Conservation (phyloP, 2,329 filamentous ascomycete genomes). For the Ceratocystis colombiana region DNA sequence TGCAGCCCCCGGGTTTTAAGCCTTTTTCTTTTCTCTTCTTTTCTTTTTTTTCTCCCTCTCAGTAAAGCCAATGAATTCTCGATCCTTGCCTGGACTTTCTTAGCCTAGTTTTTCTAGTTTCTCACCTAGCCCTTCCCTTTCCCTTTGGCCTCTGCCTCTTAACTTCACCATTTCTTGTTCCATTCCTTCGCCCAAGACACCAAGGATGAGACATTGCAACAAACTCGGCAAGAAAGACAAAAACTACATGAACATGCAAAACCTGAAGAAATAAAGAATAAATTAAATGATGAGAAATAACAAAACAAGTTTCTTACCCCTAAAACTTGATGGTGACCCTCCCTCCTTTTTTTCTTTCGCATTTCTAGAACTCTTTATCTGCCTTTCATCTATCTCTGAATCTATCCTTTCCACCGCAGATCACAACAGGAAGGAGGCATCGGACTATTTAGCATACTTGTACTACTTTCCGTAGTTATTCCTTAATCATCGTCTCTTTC, state of each 20-base stretch:
- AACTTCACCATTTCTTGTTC: background rate
- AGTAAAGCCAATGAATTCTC: background rate
- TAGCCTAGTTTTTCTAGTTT: background rate
- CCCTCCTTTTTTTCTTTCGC: background rate
- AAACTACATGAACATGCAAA: conserved; percentile 3
- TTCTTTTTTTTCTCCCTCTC: background rate
- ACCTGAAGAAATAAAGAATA: too few relatives aligned
- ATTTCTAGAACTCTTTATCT: background rate
- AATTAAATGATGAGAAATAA: too few relatives aligned
- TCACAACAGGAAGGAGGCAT: conserved; percentile 1
- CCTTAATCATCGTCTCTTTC: too few relatives aligned
- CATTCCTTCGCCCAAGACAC: background rate
- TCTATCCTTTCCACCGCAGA: background rate
- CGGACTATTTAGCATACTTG: background rate
- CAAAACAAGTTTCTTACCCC: background rate
- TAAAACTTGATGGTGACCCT: too few relatives aligned
- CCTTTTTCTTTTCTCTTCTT: too few relatives aligned
- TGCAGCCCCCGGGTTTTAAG: too few relatives aligned
- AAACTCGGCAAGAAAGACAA: conserved; percentile 8
- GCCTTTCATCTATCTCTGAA: background rate
- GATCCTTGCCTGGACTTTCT: background rate
- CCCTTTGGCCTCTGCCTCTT: background rate
- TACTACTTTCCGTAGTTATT: background rate
- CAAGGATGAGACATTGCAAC: background rate
- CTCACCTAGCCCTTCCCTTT: background rate